Conservation (phyloP, 2,329 filamentous ascomycete genomes). For the Xylariaceae sp. region DNA sequence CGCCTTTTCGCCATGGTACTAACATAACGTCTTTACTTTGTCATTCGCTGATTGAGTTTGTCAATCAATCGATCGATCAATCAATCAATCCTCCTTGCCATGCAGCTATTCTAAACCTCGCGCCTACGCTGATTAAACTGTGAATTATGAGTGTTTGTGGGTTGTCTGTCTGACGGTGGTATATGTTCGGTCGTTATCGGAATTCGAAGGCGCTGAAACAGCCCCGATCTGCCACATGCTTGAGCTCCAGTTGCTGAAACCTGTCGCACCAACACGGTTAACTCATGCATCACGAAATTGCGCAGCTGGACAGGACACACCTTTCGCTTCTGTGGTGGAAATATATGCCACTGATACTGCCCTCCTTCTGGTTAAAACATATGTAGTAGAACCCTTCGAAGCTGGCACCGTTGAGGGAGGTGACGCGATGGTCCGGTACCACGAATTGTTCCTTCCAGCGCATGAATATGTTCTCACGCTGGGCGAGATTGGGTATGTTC, state of each 20-base stretch:
- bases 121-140: constrained; percentile 6
- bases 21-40: constrained; percentile 1
- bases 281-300: constrained; percentile 1
- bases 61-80: neutral
- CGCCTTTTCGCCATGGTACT: constrained; percentile 7
- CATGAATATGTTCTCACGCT: constrained; percentile 85
- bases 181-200: constrained; percentile 46
- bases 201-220: constrained; percentile 88
- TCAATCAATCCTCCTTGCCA: neutral
- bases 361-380: constrained; percentile 89
- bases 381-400: constrained; percentile 99
- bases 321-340: constrained; percentile 98
- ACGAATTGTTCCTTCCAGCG: constrained; percentile 98
- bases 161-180: neutral
- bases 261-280: constrained; percentile 40
- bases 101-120: neutral
- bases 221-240: constrained; percentile 78
- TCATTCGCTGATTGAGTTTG: constrained; percentile 2
- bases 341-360: constrained; percentile 87
- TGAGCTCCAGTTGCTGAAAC: constrained; percentile 87
- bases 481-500: constrained; percentile 25
- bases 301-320: constrained; percentile 48
- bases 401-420: constrained; percentile 86
- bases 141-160: constrained; percentile 3
- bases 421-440: constrained; percentile 88